Evolutionary conservation across 2,329 filamentous ascomycete genomes (phyloP).

Genomic region (Fusarium cyanostomum): DNA sequence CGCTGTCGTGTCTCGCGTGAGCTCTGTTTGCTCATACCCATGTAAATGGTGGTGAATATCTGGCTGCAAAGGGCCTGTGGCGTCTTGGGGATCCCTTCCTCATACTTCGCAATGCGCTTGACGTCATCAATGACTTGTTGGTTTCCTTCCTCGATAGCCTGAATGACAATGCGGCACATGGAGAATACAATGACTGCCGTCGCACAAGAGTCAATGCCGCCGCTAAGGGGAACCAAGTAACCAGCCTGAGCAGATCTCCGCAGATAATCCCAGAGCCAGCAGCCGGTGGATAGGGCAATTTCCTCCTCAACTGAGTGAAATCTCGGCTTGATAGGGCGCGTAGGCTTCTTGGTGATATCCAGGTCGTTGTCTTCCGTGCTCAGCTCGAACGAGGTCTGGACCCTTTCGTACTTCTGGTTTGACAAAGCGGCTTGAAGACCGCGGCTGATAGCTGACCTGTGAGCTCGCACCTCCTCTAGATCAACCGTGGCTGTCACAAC

Average conservation of each 20-base stretch:
- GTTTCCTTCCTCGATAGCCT: conserved; percentile 29
- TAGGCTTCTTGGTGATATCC: conserved; percentile 42
- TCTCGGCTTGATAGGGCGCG: conserved; percentile 35
- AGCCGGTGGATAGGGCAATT: conserved; percentile 31
- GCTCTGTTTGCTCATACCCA: conserved; percentile 76
- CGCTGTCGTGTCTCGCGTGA: conserved; percentile 72
- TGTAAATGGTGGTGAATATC: conserved; percentile 50
- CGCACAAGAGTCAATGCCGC: conserved; percentile 36
- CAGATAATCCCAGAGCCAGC: conserved; percentile 30
- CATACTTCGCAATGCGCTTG: conserved; percentile 37
- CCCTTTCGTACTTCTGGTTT: conserved; percentile 28
- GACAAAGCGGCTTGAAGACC: conserved; percentile 63
- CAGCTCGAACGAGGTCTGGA: conserved; percentile 40
- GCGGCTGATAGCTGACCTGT: conserved; percentile 63
- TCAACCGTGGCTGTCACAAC: conserved; percentile 73
- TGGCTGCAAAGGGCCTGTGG: conserved; percentile 65
- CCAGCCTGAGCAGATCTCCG: background rate
- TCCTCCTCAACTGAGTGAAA: conserved; percentile 39
- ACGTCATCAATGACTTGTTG: conserved; percentile 50
- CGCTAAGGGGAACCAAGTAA: conserved; percentile 27
- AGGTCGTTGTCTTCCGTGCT: conserved; percentile 47
- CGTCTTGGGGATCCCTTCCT: conserved; percentile 55
- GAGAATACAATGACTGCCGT: conserved; percentile 48
- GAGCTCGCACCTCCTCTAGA: conserved; percentile 74
- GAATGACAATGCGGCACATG: conserved; percentile 64